Evolutionary conservation across 176 grass and related monocot species (phyloP), one percentile per base, ranked within the genome.

Genomic region (Paspalum notatum): DNA sequence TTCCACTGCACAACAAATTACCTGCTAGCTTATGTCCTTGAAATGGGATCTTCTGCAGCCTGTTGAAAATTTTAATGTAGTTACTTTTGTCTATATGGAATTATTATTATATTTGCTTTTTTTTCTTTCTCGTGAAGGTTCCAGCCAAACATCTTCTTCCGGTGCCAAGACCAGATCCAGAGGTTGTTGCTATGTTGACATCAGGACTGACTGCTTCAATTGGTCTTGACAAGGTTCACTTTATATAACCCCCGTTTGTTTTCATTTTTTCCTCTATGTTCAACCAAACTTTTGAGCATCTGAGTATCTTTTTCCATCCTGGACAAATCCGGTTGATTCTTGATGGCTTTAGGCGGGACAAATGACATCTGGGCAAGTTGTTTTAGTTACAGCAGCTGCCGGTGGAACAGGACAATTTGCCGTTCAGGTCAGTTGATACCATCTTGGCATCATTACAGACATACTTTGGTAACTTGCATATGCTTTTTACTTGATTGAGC

Each of bases 161-260:
- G 20, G 92, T 99, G 45, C 92, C 92, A 75, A 91, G 84, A 80
- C 96, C 96, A 86, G 92, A 93, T 56, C 92, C 96, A 0, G 96
- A 99, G 86, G 96, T 99, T 62, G 92, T 99, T 13, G 96, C 96
- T 22, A 99, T 99, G 96, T 68, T 99, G 80, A 95, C 96, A 62
- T 99, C 92, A 82, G 96, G 96, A 79, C 77, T 99, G 82, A 99
- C 96, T 70, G 96, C 96, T 81, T 99, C 96, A 76, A 99, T 99
- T 93, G 80, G 86, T 90, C 85, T 99, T 85, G 96, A 99, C 91
- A 99, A 91, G 96, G 96, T 87, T 70, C 53, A 45, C 39, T 72
- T 87, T 7, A 63, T 80, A 53, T 50, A 21, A 42, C 2, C 63
- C 47, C 15, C 53, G 22, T 80, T 73, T 78, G 1, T 77, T 67